Base-by-base conservation (phyloP, 495 filamentous ascomycete genomes). In the Hypoxylon perforatum region DNA sequence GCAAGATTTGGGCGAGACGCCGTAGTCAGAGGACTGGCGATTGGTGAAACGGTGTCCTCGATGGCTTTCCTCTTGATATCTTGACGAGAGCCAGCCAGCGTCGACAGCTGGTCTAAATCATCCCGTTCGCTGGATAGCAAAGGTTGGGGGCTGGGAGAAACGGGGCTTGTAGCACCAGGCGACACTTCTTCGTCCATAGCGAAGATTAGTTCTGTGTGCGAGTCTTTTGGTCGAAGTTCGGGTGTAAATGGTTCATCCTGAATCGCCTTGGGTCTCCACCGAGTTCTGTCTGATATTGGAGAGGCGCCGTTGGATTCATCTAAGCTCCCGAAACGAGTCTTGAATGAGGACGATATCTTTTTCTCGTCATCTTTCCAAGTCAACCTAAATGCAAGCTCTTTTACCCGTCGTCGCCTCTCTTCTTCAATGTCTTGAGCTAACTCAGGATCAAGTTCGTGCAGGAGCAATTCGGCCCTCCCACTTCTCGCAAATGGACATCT, bases 111-210 rank as follows among this genome's bases (percentile, higher is more conserved):
- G 39, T 71, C 64, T 30, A 69, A 49, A 28, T 75, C 70, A n/a
- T 58, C 41, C 17, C 17, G 55, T 28, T 66, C 54, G 14, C 44
- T 17, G 25, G 36, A 4, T 2, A 38, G 39, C 3, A 52, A 14
- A 41, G 45, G 47, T n/a, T 15, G 55, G n/a, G 47, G 57, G 14
- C 51, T 72, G 39, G 60, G 69, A 44, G 72, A 70, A 19, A 46
- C 36, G 15, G 66, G 61, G 44, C 39, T 53, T 35, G 30, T 12
- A 39, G 28, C 50, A 41, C 48, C 44, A 33, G 49, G 58, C 3
- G 61, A 61, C 4, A 73, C 81, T 39, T 92, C 93, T n/a, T 94
- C 92, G 57, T 97, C 94, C 92, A 97, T 97, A 61, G 93, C 88
- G 71, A 97, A 97, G 80, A 97, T 95, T 36, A 97, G 80, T 63